A percentile compares a stretch with the other conserved stretches of the same genome.
phyloP scores from a whole-genome alignment of 2,329 filamentous ascomycete species.

The Thielaviopsis punctulata region DNA sequence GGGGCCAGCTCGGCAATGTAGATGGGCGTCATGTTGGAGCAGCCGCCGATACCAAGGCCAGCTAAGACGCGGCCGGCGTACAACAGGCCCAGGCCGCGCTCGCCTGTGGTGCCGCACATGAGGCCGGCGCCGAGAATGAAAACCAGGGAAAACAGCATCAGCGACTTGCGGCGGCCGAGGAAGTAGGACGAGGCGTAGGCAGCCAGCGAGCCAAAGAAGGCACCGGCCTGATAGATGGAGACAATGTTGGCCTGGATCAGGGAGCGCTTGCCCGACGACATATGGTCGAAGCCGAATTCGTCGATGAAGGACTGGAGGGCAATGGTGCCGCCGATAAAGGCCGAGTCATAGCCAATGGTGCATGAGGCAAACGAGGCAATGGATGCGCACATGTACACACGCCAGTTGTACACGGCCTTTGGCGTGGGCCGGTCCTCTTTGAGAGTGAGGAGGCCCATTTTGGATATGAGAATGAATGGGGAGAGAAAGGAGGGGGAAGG shows the following conservation, averaged over 20 bases:
- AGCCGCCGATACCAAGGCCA: conserved; percentile 45
- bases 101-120: conserved; percentile 35
- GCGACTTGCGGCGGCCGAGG: conserved; percentile 46
- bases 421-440: conserved; percentile 41
- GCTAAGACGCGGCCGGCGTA: conserved; percentile 45
- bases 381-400: conserved; percentile 36
- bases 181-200: conserved; percentile 51
- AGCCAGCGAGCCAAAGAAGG: conserved; percentile 62
- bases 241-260: conserved; percentile 60
- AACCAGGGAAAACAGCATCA: conserved; percentile 42
- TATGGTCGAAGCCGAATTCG: conserved; percentile 47
- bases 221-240: conserved; percentile 61
- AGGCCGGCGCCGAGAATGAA: conserved; percentile 52
- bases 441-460: conserved; percentile 31
- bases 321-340: conserved; percentile 65
- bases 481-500: not conserved
- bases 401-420: conserved; percentile 41
- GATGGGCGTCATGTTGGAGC: conserved; percentile 45
- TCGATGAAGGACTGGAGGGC: conserved; percentile 29
- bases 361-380: conserved; percentile 39
- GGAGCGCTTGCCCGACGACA: conserved; percentile 31
- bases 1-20: conserved; percentile 44
- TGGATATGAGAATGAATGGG: conserved; percentile 3
- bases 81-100: conserved; percentile 46
- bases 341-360: conserved; percentile 37